Conservation (phyloP, 129 eudicot species). For the Glebionis coronaria region DNA sequence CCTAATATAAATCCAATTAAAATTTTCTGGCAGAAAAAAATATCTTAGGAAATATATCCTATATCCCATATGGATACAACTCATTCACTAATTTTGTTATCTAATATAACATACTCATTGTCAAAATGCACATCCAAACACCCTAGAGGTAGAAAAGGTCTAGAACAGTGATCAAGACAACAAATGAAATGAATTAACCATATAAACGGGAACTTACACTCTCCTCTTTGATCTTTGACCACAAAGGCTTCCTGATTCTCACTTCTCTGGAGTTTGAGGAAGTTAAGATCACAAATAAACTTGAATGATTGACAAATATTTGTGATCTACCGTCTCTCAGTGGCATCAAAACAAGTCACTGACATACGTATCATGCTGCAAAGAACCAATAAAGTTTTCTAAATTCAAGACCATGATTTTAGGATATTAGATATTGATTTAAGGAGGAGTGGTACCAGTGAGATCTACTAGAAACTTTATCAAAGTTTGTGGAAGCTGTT, state of each 20-base stretch:
- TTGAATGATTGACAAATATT: too few relatives aligned
- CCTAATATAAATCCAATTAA: too few relatives aligned
- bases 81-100: background rate
- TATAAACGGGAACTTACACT: constrained; percentile 53
- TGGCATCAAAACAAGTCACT: constrained; percentile 30
- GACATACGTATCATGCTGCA: constrained; percentile 33
- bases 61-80: too few relatives aligned
- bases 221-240: constrained; percentile 87
- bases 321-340: constrained; percentile 20
- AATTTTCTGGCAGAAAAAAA: too few relatives aligned
- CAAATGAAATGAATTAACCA: constrained; percentile 9
- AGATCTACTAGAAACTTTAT: constrained; percentile 29
- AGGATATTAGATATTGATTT: constrained; percentile 12
- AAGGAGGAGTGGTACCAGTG: constrained; percentile 46
- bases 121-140: constrained; percentile 3
- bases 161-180: background rate
- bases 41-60: too few relatives aligned
- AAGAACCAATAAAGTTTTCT: too few relatives aligned
- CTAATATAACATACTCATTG: background rate
- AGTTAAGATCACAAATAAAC: too few relatives aligned
- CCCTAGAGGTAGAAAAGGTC: background rate
- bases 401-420: background rate
- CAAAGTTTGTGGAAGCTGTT: too few relatives aligned
- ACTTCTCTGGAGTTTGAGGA: too few relatives aligned
- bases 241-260: constrained; percentile 56